Evolutionary conservation across 164 flowering plant genomes (phyloP), one percentile per base, ranked within the genome.

Genomic region (Aristolochia californica): DNA sequence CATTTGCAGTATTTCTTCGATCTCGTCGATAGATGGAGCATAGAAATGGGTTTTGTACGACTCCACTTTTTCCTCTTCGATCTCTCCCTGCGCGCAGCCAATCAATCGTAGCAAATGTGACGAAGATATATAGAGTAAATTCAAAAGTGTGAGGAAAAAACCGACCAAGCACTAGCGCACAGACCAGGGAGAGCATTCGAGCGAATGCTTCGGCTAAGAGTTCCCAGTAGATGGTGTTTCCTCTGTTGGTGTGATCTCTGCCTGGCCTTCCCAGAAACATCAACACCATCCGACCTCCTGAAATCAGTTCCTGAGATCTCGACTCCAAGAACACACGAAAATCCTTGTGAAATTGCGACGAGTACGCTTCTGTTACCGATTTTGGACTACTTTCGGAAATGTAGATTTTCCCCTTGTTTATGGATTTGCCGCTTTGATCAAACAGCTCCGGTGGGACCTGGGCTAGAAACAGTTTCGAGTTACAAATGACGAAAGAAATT

Each of bases 41-140:
- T 81, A 89, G 62, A 87, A 89, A 65, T 80, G 86, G 13, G 75
- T 80, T 4, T 86, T 81, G 40, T 86, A 86, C 5, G 80, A 69
- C 25, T 83, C 85, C 0, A 89, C 55, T 66, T 80, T 78, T 28
- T 79, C 93, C 70, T 77, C 54, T 50, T 77, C 77, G 7, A 89
- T 62, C 28, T 70, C 69, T 24, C 95, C 97, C 97, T 89, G 53
- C 57, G 63, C 61, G 59, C 10, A 23, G 24, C 10, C 25, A 23
- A n/a, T n/a, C 2, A 53, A n/a, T n/a, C n/a, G n/a, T n/a, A n/a
- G n/a, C n/a, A n/a, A n/a, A n/a, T n/a, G n/a, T n/a, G n/a, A n/a
- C n/a, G n/a, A n/a, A n/a, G n/a, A n/a, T n/a, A n/a, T n/a, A n/a
- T n/a, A n/a, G n/a, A n/a, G n/a, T n/a, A n/a, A n/a, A n/a, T n/a